Evolutionary conservation across 805 yeast species (phyloP).

Genomic region (Metschnikowia colocasiae): DNA sequence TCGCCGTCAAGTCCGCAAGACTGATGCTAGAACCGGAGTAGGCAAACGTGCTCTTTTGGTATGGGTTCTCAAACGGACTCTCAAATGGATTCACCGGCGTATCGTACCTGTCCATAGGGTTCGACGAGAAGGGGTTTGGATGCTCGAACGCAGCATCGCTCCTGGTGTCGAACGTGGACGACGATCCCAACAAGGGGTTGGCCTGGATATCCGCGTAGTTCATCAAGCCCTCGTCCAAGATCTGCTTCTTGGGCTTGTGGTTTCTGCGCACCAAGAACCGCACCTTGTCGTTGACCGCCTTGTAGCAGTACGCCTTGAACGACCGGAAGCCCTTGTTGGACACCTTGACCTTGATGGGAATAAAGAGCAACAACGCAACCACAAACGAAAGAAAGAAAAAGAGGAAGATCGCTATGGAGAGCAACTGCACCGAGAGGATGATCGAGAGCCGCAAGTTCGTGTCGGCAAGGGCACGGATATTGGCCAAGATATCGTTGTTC

Average conservation of each 20-base stretch:
- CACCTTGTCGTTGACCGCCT: constrained; percentile 55
- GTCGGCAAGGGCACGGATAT: constrained; percentile 56
- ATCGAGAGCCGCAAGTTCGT: constrained; percentile 63
- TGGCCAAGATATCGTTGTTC: constrained; percentile 41
- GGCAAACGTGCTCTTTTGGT: background rate
- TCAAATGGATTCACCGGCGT: background rate
- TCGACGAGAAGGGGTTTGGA: background rate
- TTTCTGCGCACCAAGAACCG: constrained; percentile 45
- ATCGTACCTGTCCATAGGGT: constrained; percentile 2
- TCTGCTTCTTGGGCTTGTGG: constrained; percentile 35
- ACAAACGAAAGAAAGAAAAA: constrained; percentile 56
- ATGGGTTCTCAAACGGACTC: background rate
- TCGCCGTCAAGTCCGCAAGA: constrained; percentile 1
- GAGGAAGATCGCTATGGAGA: constrained; percentile 72
- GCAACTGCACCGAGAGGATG: constrained; percentile 69
- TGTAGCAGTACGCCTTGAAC: constrained; percentile 60
- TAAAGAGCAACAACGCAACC: constrained; percentile 49
- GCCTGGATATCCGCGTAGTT: constrained; percentile 22
- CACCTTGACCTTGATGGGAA: constrained; percentile 49
- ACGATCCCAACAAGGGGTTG: constrained; percentile 26
- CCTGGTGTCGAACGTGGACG: constrained; percentile 14
- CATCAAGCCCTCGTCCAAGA: constrained; percentile 30
- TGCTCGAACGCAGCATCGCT: background rate
- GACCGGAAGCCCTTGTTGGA: constrained; percentile 37
- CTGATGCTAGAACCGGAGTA: constrained; percentile 3